A percentile compares a stretch with the other conserved stretches of the same genome.
Conservation (phyloP, 2,329 filamentous ascomycete genomes). For the Torrubiella hemipterigena region DNA sequence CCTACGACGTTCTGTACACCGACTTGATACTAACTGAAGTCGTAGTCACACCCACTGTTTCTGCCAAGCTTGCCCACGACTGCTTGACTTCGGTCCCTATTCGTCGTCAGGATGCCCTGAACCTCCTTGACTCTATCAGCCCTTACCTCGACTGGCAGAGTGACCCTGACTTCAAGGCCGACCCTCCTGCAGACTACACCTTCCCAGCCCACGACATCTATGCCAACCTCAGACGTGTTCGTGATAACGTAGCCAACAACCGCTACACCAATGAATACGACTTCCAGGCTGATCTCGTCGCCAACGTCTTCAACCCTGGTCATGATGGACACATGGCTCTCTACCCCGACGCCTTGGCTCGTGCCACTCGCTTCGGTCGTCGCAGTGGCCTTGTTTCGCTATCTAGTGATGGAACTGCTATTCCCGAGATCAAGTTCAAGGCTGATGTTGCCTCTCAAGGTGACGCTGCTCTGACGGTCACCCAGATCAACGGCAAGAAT, state of each 20-base stretch:
- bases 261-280: conserved; percentile 40
- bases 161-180: conserved; percentile 32
- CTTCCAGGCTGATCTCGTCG: conserved; percentile 41
- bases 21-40: background rate
- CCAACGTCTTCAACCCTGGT: conserved; percentile 33
- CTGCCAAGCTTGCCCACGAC: conserved; percentile 21
- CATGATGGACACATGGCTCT: conserved; percentile 56
- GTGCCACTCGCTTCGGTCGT: conserved; percentile 26
- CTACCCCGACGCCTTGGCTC: conserved; percentile 37
- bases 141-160: conserved; percentile 36
- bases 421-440: conserved; percentile 34
- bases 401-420: conserved; percentile 18
- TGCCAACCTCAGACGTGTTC: conserved; percentile 30
- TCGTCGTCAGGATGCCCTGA: conserved; percentile 18
- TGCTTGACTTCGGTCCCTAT: conserved; percentile 27
- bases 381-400: conserved; percentile 26
- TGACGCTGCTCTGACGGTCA: conserved; percentile 12
- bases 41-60: conserved; percentile 14
- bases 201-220: conserved; percentile 36
- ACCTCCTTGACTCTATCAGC: conserved; percentile 23
- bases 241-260: conserved; percentile 24
- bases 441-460: conserved; percentile 10
- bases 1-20: background rate
- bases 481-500: conserved; percentile 14
- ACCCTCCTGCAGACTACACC: conserved; percentile 38